Evolutionary conservation across 352 stramenopile genomes (phyloP).

Genomic region (Phytophthora sansomeana): DNA sequence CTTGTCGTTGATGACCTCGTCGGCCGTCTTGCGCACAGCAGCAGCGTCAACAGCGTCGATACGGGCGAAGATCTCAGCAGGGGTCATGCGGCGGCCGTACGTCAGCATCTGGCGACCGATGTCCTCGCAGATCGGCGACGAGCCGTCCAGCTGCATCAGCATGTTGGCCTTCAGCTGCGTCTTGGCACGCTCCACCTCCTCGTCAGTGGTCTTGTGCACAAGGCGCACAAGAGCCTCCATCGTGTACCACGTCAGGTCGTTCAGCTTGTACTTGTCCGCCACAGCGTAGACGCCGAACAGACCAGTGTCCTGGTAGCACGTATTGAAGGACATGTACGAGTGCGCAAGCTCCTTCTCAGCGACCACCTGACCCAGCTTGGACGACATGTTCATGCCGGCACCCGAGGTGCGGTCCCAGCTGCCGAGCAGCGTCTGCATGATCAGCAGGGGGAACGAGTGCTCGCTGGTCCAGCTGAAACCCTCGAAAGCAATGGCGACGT

Average conservation of each 20-base stretch:
- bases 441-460: slow-evolving; percentile 98
- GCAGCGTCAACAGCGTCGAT: slow-evolving; percentile 98
- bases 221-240: slow-evolving; percentile 96
- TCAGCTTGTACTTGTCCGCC: slow-evolving; percentile 94
- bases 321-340: slow-evolving; percentile 99
- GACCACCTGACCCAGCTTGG: slow-evolving; percentile 96
- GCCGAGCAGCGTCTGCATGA: slow-evolving; percentile 96
- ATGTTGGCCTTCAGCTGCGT: slow-evolving; percentile 99
- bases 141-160: slow-evolving; percentile 99
- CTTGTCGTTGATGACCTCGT: slow-evolving; percentile 97
- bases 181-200: slow-evolving; percentile 98
- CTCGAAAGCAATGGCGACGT: slow-evolving; percentile 98
- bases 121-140: slow-evolving; percentile 98
- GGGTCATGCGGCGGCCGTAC: slow-evolving; percentile 96
- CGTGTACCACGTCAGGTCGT: slow-evolving; percentile 95
- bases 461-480: slow-evolving; percentile 98
- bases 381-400: slow-evolving; percentile 95
- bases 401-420: slow-evolving; percentile 94
- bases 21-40: slow-evolving; percentile 91
- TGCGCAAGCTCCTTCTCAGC: slow-evolving; percentile 97
- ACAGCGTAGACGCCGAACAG: slow-evolving; percentile 99
- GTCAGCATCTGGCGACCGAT: slow-evolving; percentile 99
- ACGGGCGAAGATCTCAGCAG: slow-evolving; percentile 98
- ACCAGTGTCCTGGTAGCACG: slow-evolving; percentile 99
- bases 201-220: slow-evolving; percentile 96